Evolutionary conservation across 2,329 filamentous ascomycete genomes (phyloP), one percentile per base, ranked within the genome.

Genomic region (Penicillium verrucosum): DNA sequence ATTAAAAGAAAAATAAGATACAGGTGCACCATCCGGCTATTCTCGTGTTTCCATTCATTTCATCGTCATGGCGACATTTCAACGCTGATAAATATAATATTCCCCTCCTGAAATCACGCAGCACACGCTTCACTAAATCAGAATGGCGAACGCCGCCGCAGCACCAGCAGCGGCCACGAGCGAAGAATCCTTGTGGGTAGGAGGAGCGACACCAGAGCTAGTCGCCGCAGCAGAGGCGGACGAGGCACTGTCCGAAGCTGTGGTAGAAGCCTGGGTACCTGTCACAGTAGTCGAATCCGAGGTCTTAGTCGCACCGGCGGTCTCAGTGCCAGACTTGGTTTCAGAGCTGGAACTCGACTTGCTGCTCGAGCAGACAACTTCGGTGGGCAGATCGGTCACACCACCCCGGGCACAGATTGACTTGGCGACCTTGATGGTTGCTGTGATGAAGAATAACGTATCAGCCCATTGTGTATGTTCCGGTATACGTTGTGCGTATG

Each of bases 381-480:
- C 56, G 47, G 63, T 55, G 54, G 74, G 74, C 25, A 77, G 62
- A 48, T 71, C 63, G 32, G 63, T 73, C 47, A 76, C 67, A 30
- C 74, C 74, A 11, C 65, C 74, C 34, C 67, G 65, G 30, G 67
- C 66, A 64, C 76, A 78, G 65, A 78, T 71, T 21, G 67, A 63
- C 51, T 71, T 64, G 49, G 75, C 73, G 57, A 67, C 72, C 34
- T 70, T 56, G 52, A 76, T 60, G 30, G 70, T 70, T 27, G 64
- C 75, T 77, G 47, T 30, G 50, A 7, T 3, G 12, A 16, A 27
- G 45, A 29, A 29, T 18, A 42, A 44, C 21, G 14, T 10, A 16
- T 51, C 11, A 51, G 49, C n/a, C 14, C 16, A 21, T 4, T 51
- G 38, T 21, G 36, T 5, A 21, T 29, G 10, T 12, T 36, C n/a